Base-by-base conservation (phyloP, 192 early-diverging fungal species). In the Coemansia aciculifera region DNA sequence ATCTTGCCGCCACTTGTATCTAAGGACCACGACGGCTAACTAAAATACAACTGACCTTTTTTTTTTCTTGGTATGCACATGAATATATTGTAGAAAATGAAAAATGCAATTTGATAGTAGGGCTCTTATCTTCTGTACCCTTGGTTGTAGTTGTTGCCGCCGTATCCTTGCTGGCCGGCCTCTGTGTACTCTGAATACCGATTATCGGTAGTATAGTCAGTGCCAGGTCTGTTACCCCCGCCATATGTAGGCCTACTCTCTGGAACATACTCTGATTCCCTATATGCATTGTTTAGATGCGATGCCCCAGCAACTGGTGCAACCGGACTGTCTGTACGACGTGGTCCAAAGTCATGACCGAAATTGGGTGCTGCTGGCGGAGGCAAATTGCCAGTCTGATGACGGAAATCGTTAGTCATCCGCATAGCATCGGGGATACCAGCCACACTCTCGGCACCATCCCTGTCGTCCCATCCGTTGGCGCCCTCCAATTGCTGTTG, bases 1-100 rank as follows among this genome's bases (percentile, higher is more conserved):
- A 69, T 88, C 2, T 29, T 83, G 10, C 87, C 87, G 19, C 80
- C 79, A 12, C 74, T 81, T 39, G 79, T 81, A 11, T 75, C 79
- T 11, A 81, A 76, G 31, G 73, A 81, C 60, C 79, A 81, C 29
- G 79, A 81, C 37, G 73, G 42, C 34, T 70, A 61, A 68, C 9
- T 49, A 17, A 32, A 52, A 56, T 11, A 5, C 52, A 56, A 23
- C 3, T 57, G 11, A 24, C 4, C 6, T 54, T 11, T 29, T 32
- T 57, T 27, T 27, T 27, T 32, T 7, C 4, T 57, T 34, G 31
- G 40, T 42, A 12, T 42, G 17, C 3, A 29, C 0, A 57, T 10
- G 15, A 57, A 57, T 19, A 48, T 48, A 19, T 48, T 57, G 54
- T 51, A 51, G 21, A 51, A 24, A 24, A 24, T 56, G 24, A 9